Evolutionary conservation across 495 filamentous ascomycete species (phyloP).

Genomic region (Pseudoneurospora amorphoporcata): DNA sequence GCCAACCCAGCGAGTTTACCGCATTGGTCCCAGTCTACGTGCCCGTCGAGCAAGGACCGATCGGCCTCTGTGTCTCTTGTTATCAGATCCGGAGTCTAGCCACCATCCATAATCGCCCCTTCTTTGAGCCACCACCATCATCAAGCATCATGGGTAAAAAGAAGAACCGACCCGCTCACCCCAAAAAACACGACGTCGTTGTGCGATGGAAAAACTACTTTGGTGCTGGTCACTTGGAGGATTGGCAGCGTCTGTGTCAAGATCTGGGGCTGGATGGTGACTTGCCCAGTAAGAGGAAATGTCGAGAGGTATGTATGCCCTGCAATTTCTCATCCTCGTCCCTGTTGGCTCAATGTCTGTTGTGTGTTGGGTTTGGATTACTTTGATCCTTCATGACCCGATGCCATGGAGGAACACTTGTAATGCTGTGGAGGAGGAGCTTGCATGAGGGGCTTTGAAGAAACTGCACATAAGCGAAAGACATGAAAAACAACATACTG

Average conservation of each 20-base stretch:
- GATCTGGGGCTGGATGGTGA: slow-evolving; percentile 21
- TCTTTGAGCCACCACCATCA: not conserved
- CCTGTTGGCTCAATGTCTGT: not conserved
- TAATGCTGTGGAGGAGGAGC: no score
- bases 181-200: slow-evolving; percentile 3
- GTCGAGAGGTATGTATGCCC: slow-evolving; percentile 19
- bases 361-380: no score
- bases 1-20: not conserved
- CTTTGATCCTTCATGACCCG: no score
- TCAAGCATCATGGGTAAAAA: not conserved
- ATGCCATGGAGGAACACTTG: no score
- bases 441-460: no score
- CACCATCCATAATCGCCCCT: not conserved
- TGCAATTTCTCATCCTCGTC: not conserved
- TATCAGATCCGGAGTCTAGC: not conserved
- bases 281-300: slow-evolving; percentile 25
- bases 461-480: no score
- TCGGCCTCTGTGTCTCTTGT: not conserved
- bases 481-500: not conserved
- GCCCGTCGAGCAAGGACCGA: not conserved
- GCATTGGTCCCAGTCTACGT: not conserved
- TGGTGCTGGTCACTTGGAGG: slow-evolving; percentile 17
- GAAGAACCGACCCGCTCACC: not conserved
- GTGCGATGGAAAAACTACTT: slow-evolving; percentile 20
- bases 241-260: slow-evolving; percentile 28